Conservation (phyloP, 805 yeast genomes). For the Sugiyamaella qingdaonensis region DNA sequence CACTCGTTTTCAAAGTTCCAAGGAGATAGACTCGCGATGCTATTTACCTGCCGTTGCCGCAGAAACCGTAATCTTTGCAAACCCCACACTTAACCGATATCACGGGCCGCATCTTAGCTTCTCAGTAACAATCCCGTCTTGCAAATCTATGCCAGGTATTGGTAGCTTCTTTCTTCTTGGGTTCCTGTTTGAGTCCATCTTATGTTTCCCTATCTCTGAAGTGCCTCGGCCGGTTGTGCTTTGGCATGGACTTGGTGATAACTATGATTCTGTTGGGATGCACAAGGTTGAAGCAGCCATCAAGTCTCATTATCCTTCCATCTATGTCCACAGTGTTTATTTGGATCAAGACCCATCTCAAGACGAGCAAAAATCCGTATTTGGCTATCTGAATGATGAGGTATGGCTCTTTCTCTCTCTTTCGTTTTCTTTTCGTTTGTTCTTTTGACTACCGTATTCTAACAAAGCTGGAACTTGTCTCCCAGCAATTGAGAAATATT, state of each 20-base stretch:
- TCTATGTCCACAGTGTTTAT: conserved; percentile 50
- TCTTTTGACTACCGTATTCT: background rate
- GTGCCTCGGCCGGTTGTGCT: conserved; percentile 53
- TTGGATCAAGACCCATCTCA: conserved; percentile 45
- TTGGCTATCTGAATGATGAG: conserved; percentile 58
- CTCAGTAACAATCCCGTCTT: too few relatives aligned
- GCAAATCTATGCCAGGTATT: too few relatives aligned
- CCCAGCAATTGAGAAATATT: conserved; percentile 46
- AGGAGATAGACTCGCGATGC: background rate
- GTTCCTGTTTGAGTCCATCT: too few relatives aligned
- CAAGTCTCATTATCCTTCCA: conserved; percentile 44
- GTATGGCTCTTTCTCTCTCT: background rate
- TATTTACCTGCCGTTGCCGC: background rate
- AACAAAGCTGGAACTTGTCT: conserved; percentile 42
- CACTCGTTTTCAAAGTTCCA: too few relatives aligned
- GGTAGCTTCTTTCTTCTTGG: too few relatives aligned
- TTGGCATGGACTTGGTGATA: conserved; percentile 86
- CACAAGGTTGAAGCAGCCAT: conserved; percentile 43
- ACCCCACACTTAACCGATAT: too few relatives aligned
- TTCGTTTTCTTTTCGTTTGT: background rate
- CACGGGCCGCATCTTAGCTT: too few relatives aligned
- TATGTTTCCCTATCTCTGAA: too few relatives aligned
- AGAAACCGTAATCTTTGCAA: too few relatives aligned
- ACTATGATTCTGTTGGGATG: conserved; percentile 59
- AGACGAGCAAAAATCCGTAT: conserved; percentile 53